A percentile compares a stretch with the other conserved stretches of the same genome.
Conservation (phyloP, 2,329 filamentous ascomycete species). For the Ascochyta rabiei region DNA sequence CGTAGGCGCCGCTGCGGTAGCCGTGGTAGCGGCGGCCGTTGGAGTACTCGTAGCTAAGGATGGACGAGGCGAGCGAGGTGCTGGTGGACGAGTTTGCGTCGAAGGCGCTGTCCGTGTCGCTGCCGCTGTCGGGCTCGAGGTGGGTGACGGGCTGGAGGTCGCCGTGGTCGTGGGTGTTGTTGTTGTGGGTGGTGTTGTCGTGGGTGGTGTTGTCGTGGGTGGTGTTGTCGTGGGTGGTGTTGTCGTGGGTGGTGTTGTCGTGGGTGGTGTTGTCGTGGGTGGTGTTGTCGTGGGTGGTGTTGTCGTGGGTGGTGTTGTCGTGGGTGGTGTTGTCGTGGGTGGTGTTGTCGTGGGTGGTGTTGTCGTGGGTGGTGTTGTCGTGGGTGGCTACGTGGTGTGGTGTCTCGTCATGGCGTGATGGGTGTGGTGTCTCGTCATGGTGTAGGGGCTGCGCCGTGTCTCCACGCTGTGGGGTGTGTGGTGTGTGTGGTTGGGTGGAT, state of each 20-base stretch:
- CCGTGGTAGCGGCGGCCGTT: slow-evolving; percentile 49
- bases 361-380: background rate
- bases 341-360: background rate
- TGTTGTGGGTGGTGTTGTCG: background rate
- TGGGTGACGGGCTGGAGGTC: slow-evolving; percentile 36
- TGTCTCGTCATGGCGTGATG: background rate
- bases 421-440: background rate
- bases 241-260: too few species aligned
- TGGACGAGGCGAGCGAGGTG: slow-evolving; percentile 45
- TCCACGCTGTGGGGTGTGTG: too few species aligned
- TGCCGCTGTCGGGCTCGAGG: slow-evolving; percentile 36
- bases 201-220: background rate
- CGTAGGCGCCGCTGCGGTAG: slow-evolving; percentile 44
- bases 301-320: background rate
- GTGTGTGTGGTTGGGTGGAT: too few species aligned
- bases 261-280: background rate
- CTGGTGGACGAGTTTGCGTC: slow-evolving; percentile 33
- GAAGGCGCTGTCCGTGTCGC: slow-evolving; percentile 41
- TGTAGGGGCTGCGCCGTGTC: too few species aligned
- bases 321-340: background rate
- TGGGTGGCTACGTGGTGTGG: background rate
- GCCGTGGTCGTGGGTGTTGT: slow-evolving; percentile 3
- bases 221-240: too few species aligned
- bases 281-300: background rate
- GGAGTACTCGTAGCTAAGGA: slow-evolving; percentile 47